Evolutionary conservation across 768 basidiomycete genomes (phyloP).

Genomic region (Epithele typhae): DNA sequence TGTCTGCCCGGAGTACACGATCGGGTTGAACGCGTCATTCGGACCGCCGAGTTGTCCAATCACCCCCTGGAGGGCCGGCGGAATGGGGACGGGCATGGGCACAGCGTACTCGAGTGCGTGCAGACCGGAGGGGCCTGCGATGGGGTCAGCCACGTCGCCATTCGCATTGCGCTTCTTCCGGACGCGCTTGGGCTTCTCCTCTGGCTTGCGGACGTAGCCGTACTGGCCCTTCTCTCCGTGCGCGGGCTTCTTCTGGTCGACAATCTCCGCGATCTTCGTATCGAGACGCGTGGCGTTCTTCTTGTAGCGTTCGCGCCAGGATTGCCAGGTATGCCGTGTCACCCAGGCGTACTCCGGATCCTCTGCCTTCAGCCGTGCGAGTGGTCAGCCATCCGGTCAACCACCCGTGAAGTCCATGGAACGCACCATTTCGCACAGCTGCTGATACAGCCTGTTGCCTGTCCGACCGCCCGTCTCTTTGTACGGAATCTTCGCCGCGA

Average conservation of each 20-base stretch:
- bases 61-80: slow-evolving; percentile 10
- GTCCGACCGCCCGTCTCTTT: slow-evolving; percentile 80
- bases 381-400: background rate
- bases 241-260: slow-evolving; percentile 62
- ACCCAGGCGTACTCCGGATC: slow-evolving; percentile 81
- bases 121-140: slow-evolving; percentile 1
- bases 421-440: slow-evolving; percentile 67
- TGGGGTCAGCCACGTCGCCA: slow-evolving; percentile 7
- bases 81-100: slow-evolving; percentile 16
- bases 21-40: slow-evolving; percentile 6
- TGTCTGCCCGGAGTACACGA: slow-evolving; percentile 10
- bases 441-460: slow-evolving; percentile 79
- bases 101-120: slow-evolving; percentile 16
- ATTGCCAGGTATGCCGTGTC: slow-evolving; percentile 81
- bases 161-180: slow-evolving; percentile 14
- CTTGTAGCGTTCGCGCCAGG: slow-evolving; percentile 87
- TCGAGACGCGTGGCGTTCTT: slow-evolving; percentile 73
- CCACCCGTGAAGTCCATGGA: no score
- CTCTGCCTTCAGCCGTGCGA: slow-evolving; percentile 41
- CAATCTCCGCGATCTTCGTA: slow-evolving; percentile 55
- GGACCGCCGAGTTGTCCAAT: slow-evolving; percentile 10
- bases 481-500: slow-evolving; percentile 79
- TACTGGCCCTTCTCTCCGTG: slow-evolving; percentile 80
- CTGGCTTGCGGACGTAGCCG: slow-evolving; percentile 72
- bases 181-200: slow-evolving; percentile 55